Base-by-base conservation (phyloP, 768 basidiomycete genomes). In the Termitomyces sp. region DNA sequence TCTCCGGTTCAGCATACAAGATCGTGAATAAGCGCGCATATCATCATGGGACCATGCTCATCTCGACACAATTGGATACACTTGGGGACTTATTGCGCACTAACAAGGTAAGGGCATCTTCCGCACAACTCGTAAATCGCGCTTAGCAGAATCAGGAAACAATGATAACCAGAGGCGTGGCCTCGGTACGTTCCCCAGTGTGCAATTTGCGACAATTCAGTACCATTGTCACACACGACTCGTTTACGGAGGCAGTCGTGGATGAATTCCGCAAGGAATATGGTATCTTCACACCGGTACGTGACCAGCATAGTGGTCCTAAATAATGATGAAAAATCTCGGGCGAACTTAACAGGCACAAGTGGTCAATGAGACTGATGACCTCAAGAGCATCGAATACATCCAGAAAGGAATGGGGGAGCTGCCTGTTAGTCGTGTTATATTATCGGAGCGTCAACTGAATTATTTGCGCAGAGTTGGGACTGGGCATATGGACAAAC, bases 11-110 rank as follows among this genome's bases (percentile, higher is more conserved):
- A 9, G 97, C 97, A 11, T 99, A 97, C 77, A 98, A 97, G 76
- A 92, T 99, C 59, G 88, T 90, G 48, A 91, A 86, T 66, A 85
- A 86, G 56, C 81, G 97, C 34, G 94, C 95, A 7, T 98, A 98
- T 75, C 96, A 98, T 67, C 97, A 99, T 67, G 97, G 97, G 0
- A 99, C 97, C 15, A 99, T 99, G 97, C 84, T 99, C 32, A 90
- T 98, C 25, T 88, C 92, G 8, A 94, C 94, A 3, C 76, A 81
- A 50, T 81, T 98, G 34, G 78, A 82, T 38, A 80, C 83, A 6
- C 76, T 99, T 8, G 89, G 92, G 0, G 84, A 89, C 63, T 74
- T 94, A 10, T 77, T 98, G 53, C 84, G 78, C 12, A 79, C 81
- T 0, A 76, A 82, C 57, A 89, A 91, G 77, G 92, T 91, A 61